These are phyloP conservation scores for Candida tetrigidarum DNA, from an alignment of 1,139 yeast species.

Conservation along the genomic window DNA sequence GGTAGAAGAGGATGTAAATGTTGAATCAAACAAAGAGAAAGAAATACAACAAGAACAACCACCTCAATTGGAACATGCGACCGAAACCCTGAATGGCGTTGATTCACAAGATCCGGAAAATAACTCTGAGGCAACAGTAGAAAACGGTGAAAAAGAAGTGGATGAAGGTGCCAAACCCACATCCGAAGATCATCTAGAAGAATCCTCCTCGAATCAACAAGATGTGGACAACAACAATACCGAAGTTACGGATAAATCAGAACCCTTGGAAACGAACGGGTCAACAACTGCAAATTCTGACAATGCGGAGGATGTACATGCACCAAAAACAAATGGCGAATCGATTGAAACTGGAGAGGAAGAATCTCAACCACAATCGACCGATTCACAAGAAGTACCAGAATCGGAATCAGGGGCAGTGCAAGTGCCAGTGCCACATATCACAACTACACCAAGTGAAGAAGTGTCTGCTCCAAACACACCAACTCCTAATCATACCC, in stretches of 20 bases:
- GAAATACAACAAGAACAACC: conserved; percentile 1
- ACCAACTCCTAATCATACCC: conserved; percentile 14
- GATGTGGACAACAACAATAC: neutral
- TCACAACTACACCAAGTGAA: conserved; percentile 7
- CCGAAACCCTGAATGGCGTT: conserved; percentile 1
- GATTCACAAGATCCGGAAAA: neutral
- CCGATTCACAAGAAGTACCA: conserved; percentile 1
- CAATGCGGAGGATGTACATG: neutral
- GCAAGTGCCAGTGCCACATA: conserved; percentile 6
- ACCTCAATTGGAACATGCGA: neutral
- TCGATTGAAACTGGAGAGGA: neutral
- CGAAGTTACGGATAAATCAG: neutral
- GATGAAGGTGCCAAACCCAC: neutral
- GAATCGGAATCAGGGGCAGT: neutral
- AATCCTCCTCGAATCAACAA: neutral
- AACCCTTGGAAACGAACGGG: conserved; percentile 1
- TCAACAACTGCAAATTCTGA: neutral
- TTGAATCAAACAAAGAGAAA: conserved; percentile 2
- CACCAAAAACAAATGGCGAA: neutral
- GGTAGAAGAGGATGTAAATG: too few relatives aligned
- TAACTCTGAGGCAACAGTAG: neutral
- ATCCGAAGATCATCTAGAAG: neutral
- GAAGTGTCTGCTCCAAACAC: conserved; percentile 8
- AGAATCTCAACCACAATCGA: conserved; percentile 3
- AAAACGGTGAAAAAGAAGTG: neutral